Conservation (phyloP, 345 rosid genomes). For the Clausena lansium region DNA sequence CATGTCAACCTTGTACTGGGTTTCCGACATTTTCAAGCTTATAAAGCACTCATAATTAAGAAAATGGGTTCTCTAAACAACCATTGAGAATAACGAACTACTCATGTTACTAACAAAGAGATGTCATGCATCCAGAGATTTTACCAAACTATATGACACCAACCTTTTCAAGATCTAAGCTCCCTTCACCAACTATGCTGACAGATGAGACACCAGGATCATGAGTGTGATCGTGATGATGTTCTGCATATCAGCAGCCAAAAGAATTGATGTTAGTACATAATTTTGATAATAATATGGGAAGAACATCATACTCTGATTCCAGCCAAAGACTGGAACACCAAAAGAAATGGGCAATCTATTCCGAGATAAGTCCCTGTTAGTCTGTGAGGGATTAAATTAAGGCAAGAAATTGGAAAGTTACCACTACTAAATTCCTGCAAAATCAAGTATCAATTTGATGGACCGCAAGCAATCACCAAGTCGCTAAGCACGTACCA, state of each 20-base stretch:
- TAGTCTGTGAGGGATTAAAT: not conserved
- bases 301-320: not conserved
- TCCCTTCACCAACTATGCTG: conserved; percentile 91
- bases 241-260: conserved; percentile 45
- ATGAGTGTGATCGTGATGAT: conserved; percentile 78
- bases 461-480: not conserved
- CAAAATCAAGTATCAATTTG: not conserved
- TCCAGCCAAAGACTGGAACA: not conserved
- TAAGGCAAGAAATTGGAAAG: not conserved
- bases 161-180: conserved; percentile 95
- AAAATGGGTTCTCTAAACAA: not conserved
- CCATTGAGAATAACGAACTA: not conserved
- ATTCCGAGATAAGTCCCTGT: not conserved
- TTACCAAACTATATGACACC: conserved; percentile 4
- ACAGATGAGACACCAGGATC: conserved; percentile 97
- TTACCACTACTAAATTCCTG: not conserved
- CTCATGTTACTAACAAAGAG: not conserved
- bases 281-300: not conserved
- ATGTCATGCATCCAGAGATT: not conserved
- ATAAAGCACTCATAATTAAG: not conserved
- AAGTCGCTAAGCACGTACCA: conserved; percentile 31
- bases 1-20: too few relatives aligned
- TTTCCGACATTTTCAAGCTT: not conserved
- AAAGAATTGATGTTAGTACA: not conserved
- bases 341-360: not conserved